Percentiles rank a stretch among this genome's conserved stretches.
Evolutionary conservation across 1,284 basidiomycete species (phyloP).

Genomic region (Neonothopanus nambi): DNA sequence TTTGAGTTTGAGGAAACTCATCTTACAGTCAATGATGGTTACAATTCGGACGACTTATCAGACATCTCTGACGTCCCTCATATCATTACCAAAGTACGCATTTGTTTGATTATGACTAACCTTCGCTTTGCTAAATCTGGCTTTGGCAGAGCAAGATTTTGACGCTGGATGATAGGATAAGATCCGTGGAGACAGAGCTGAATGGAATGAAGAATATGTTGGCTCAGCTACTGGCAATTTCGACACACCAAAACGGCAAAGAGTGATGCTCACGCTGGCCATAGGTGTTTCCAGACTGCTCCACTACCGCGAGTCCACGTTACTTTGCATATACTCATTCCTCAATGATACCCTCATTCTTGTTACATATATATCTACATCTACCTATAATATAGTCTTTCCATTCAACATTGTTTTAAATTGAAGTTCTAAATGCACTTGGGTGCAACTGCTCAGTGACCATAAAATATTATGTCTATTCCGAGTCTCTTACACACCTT

Average conservation of each 20-base stretch:
- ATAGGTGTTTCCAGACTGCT: too few species aligned
- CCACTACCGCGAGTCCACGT: too few species aligned
- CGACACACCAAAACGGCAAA: constrained; percentile 2
- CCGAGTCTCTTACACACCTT: too few species aligned
- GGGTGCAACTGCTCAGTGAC: too few species aligned
- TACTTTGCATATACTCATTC: too few species aligned
- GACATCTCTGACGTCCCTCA: constrained; percentile 21
- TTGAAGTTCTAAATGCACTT: too few species aligned
- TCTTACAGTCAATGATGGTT: neutral
- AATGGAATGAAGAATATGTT: constrained; percentile 25
- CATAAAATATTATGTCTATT: too few species aligned
- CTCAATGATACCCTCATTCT: too few species aligned
- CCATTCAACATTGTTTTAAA: too few species aligned
- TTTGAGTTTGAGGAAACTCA: constrained; percentile 21
- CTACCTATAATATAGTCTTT: too few species aligned
- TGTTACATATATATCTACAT: too few species aligned
- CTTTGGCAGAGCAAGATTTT: constrained; percentile 17
- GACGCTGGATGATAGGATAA: constrained; percentile 23
- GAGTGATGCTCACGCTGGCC: too few species aligned
- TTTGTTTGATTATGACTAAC: neutral
- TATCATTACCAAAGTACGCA: constrained; percentile 18
- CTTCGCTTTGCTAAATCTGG: neutral
- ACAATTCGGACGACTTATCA: constrained; percentile 13
- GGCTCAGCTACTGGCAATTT: constrained; percentile 11
- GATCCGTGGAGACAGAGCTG: constrained; percentile 21